Percentiles rank a stretch among this genome's conserved stretches.
These are phyloP conservation scores for Plasmodium ovale DNA, from an alignment of 169 alveolate species.

Conservation along the genomic window DNA sequence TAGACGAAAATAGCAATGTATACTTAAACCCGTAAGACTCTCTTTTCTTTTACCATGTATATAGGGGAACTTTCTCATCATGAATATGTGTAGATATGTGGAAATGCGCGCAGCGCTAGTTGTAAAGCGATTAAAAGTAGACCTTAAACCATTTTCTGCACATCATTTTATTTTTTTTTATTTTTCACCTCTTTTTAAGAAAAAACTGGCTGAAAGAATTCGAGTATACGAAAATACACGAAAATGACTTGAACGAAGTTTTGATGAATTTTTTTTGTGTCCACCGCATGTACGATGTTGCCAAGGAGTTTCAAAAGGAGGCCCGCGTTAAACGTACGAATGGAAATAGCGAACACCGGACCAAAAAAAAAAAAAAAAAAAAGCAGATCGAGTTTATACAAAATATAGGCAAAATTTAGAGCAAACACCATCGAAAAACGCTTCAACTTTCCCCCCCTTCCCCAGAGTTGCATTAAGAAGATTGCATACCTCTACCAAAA, in stretches of 20 bases:
- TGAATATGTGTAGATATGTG: neutral
- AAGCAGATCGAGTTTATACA: too few relatives aligned
- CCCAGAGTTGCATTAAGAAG: too few relatives aligned
- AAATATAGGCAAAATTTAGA: too few relatives aligned
- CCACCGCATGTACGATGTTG: constrained; percentile 74
- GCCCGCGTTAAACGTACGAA: constrained; percentile 56
- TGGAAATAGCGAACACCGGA: neutral
- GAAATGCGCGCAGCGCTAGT: neutral
- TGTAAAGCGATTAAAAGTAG: neutral
- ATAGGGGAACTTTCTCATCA: neutral
- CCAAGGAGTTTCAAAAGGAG: constrained; percentile 65
- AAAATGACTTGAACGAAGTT: constrained; percentile 69
- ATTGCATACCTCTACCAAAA: neutral
- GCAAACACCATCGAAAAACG: too few relatives aligned
- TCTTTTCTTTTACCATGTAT: constrained; percentile 2
- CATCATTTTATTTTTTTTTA: neutral
- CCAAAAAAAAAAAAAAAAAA: constrained; percentile 1
- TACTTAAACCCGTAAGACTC: constrained; percentile 68
- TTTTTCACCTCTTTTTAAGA: constrained; percentile 9
- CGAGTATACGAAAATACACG: constrained; percentile 65
- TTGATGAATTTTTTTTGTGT: constrained; percentile 72
- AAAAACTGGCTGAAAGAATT: constrained; percentile 72
- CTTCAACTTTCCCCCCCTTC: too few relatives aligned
- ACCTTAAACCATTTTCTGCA: too few relatives aligned
- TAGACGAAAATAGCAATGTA: constrained; percentile 30